phyloP scores from a whole-genome alignment of 2,329 filamentous ascomycete species.

The Hypoxylon sp. region DNA sequence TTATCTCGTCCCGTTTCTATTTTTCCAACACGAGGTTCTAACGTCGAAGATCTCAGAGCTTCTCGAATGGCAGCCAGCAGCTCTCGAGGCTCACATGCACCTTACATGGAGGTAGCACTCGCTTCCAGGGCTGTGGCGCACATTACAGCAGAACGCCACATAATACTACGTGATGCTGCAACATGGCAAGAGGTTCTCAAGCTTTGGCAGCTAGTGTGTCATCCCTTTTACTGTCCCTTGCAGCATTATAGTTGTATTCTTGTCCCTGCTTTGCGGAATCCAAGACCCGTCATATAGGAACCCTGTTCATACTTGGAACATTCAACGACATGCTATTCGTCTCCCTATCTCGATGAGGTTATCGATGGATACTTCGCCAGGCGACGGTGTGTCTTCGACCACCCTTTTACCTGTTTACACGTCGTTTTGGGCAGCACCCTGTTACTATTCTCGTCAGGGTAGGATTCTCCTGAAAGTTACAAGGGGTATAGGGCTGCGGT shows the following conservation, averaged over 20 bases:
- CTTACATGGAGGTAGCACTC: slow-evolving; percentile 39
- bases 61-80: slow-evolving; percentile 22
- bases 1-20: slow-evolving; percentile 35
- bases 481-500: slow-evolving; percentile 29
- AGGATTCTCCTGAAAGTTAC: slow-evolving; percentile 4
- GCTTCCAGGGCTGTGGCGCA: slow-evolving; percentile 31
- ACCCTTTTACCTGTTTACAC: slow-evolving; percentile 4
- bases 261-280: slow-evolving; percentile 34
- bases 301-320: slow-evolving; percentile 26
- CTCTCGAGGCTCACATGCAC: slow-evolving; percentile 38
- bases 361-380: slow-evolving; percentile 15
- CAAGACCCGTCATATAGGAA: slow-evolving; percentile 24
- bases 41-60: slow-evolving; percentile 35
- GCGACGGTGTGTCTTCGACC: slow-evolving; percentile 20
- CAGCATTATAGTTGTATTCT: slow-evolving; percentile 30
- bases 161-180: slow-evolving; percentile 27
- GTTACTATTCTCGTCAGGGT: slow-evolving; percentile 2
- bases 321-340: slow-evolving; percentile 31
- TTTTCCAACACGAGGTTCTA: slow-evolving; percentile 42
- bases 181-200: slow-evolving; percentile 11
- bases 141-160: slow-evolving; percentile 26
- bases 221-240: slow-evolving; percentile 37
- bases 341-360: slow-evolving; percentile 25
- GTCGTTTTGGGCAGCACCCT: slow-evolving; percentile 5
- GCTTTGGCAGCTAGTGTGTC: slow-evolving; percentile 25